Base-by-base conservation (phyloP, 495 filamentous ascomycete genomes). In the Evansstolkia leycettana region DNA sequence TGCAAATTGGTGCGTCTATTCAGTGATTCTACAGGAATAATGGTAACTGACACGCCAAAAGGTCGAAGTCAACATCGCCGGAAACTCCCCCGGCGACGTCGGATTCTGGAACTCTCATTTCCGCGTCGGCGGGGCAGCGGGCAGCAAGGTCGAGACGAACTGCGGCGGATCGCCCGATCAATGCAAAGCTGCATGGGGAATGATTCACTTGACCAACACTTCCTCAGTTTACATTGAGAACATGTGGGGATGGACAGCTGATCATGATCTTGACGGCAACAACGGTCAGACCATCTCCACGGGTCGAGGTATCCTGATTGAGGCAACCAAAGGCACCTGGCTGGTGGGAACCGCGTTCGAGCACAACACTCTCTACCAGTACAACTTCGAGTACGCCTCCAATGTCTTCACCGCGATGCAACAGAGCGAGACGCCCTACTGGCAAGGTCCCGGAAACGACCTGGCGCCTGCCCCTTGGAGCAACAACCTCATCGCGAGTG, bases 241-340 rank as follows among this genome's bases (percentile, higher is more conserved):
- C 42, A 58, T 76, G 46, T 76, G 73, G 70, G 65, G 63, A 34
- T 76, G 70, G 72, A 70, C 66, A 5, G 68, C 67, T 0, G 69
- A 73, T 41, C 70, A 72, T 44, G 54, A 60, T 19, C 58, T 74
- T 0, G 67, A 74, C 34, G 50, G 53, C 12, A 36, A 38, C 11
- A 48, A 45, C 29, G 37, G 38, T 0, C 62, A 67, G 14, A 59
- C 48, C 29, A 70, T 75, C 36, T 54, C 65, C 34, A 65, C 62
- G 2, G 72, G 65, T 8, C 61, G 71, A 5, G 70, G 70, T 7
- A 35, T 65, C 3, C 52, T 74, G 5, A 49, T 73, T 17, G 67
- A 74, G 48, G 57, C 60, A 3, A 65, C 52, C 9, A 40, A 42
- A 7, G 65, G 46, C 1, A 65, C 58, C 14, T 67, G 62, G 65